Evolutionary conservation across 148 eudicot genomes (phyloP).

Genomic region (Rhododendron ovatum): DNA sequence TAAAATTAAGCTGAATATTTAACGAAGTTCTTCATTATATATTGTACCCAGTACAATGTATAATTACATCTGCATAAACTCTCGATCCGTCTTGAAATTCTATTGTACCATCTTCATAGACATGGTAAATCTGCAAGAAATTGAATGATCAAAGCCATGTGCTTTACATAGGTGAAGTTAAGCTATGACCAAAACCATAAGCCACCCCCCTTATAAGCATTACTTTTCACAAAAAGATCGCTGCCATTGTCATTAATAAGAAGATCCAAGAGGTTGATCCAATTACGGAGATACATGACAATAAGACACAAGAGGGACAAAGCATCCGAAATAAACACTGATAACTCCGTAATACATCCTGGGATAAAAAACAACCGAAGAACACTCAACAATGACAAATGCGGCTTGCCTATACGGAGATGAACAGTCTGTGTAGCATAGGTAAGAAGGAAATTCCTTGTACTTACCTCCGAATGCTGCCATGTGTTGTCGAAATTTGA

Average conservation of each 20-base stretch:
- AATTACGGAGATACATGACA: no score
- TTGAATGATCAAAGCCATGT: no score
- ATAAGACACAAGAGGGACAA: neutral
- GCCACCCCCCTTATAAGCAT: no score
- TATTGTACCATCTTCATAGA: conserved; percentile 42
- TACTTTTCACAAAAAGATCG: no score
- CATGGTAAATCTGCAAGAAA: conserved; percentile 30
- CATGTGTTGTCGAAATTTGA: conserved; percentile 42
- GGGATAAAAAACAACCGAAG: no score
- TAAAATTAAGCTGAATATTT: neutral
- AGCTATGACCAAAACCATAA: neutral
- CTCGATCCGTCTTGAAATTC: conserved; percentile 45
- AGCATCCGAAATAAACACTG: no score
- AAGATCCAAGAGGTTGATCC: no score
- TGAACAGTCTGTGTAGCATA: neutral
- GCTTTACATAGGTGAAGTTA: neutral
- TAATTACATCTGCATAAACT: conserved; percentile 38
- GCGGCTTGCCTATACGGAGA: no score
- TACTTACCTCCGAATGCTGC: conserved; percentile 41
- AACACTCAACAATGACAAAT: no score
- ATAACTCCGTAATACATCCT: no score
- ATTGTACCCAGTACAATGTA: conserved; percentile 58
- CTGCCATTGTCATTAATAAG: no score
- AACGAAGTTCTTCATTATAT: neutral
- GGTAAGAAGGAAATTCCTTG: neutral